Evolutionary conservation across 169 alveolate genomes (phyloP), one percentile per base, ranked within the genome.

Genomic region (Plasmodium adleri): DNA sequence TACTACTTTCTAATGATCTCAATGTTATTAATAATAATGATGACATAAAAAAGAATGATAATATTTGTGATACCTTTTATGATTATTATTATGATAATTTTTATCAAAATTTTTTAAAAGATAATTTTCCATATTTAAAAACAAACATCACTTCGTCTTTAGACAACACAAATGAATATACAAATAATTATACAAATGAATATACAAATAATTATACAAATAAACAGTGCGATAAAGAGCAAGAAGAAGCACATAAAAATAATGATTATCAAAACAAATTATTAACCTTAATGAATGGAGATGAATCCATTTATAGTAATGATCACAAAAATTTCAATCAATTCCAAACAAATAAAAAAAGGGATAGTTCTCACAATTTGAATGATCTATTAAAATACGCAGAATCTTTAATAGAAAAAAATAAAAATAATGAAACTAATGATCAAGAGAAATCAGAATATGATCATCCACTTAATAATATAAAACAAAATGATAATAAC

Each of bases 381-480:
- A 72, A 59, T 24, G 78, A 72, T 43, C 66, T 86, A 32, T 74
- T 86, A 60, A 86, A 59, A 47, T 86, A 86, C 66, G 92, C 92
- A 10, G 92, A 86, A 64, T 45, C 87, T 0, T 67, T 86, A 12
- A 80, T 68, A n/a, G 15, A 56, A 45, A 39, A 68, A 49, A 52
- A 68, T 49, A 68, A 43, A n/a, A 68, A 50, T 68, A 68, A 15
- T 63, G 74, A 68, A 17, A 2, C 45, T 8, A n/a, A n/a, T 58
- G 9, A 78, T 4, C 62, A 63, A n/a, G 10, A 39, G 5, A 6
- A 39, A 39, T 0, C 9, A 39, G 10, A 6, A 39, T 39, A 39
- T 39, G 47, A 39, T 5, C 47, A 7, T 5, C 2, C 0, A 39
- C 9, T 39, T 39, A 52, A 60, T 58, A 20, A 26, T 12, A 28